Evolutionary conservation across 2,329 filamentous ascomycete species (phyloP).

Genomic region (Cephalotrichum gorgonifer): DNA sequence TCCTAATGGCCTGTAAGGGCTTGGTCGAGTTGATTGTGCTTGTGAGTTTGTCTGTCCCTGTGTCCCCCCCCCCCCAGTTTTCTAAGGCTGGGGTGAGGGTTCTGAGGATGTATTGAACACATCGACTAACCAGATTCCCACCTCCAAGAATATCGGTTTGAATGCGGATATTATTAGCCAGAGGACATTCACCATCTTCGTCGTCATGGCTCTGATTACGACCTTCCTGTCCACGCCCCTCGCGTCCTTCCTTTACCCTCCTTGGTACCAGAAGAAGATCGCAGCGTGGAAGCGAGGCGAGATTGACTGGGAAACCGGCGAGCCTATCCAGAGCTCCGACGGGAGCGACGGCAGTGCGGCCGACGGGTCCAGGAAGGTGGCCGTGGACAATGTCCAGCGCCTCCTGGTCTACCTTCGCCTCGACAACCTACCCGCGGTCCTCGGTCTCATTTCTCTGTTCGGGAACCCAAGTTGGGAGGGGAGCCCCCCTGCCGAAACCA

Average conservation of each 20-base stretch:
- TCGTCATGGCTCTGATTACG: constrained; percentile 84
- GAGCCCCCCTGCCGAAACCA: constrained; percentile 12
- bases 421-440: constrained; percentile 72
- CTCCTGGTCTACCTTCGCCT: constrained; percentile 74
- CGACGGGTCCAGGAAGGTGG: constrained; percentile 7
- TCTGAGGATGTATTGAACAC: too few relatives aligned
- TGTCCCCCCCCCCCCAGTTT: too few relatives aligned
- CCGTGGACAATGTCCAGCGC: constrained; percentile 35
- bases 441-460: constrained; percentile 73
- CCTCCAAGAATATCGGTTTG: constrained; percentile 55
- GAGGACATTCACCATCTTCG: constrained; percentile 84
- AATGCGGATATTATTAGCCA: constrained; percentile 72
- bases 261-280: constrained; percentile 43
- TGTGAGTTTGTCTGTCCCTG: constrained; percentile 37
- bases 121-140: too few relatives aligned
- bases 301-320: constrained; percentile 66
- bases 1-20: constrained; percentile 94
- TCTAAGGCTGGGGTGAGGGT: too few relatives aligned
- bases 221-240: constrained; percentile 77
- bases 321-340: constrained; percentile 23
- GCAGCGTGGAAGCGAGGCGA: constrained; percentile 62
- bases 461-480: constrained; percentile 34
- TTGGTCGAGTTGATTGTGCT: constrained; percentile 91
- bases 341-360: constrained; percentile 11
- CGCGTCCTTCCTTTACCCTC: constrained; percentile 63